phyloP scores from a whole-genome alignment of 345 rosid genomes.

The Aquilaria yunnanensis region DNA sequence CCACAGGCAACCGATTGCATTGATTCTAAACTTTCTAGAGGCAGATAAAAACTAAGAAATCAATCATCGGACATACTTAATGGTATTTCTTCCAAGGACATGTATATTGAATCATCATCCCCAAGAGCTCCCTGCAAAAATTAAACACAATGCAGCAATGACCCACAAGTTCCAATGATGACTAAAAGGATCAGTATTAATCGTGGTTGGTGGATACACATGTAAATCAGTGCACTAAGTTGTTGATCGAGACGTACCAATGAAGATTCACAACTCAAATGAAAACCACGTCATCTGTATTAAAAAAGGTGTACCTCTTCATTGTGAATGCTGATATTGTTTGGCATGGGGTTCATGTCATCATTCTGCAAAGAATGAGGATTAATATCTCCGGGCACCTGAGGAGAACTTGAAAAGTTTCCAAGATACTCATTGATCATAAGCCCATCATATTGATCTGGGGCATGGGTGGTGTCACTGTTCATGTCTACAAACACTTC shows the following conservation, averaged over 20 bases:
- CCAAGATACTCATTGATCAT: conserved; percentile 74
- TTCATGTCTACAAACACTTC: conserved; percentile 41
- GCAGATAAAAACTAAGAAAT: conserved; percentile 14
- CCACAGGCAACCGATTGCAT: conserved; percentile 13
- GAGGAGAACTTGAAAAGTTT: conserved; percentile 46
- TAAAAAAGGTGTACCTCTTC: conserved; percentile 49
- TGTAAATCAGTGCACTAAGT: no score
- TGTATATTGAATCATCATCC: conserved; percentile 90
- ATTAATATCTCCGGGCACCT: conserved; percentile 18
- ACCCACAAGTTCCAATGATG: background rate
- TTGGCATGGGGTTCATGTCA: conserved; percentile 9
- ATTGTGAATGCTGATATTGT: conserved; percentile 38
- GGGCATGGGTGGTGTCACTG: conserved; percentile 48
- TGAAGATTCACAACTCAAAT: no score
- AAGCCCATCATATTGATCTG: conserved; percentile 69
- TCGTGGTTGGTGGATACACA: no score
- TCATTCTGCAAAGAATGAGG: conserved; percentile 13
- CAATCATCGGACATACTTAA: conserved; percentile 50
- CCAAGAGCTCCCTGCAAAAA: conserved; percentile 57
- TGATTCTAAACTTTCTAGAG: conserved; percentile 18
- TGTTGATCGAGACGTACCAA: no score
- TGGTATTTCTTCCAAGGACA: conserved; percentile 97
- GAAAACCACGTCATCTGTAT: no score
- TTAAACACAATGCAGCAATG: conserved; percentile 12
- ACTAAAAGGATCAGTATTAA: no score